A percentile compares a stretch with the other conserved stretches of the same genome.
Conservation (phyloP, 139 green algal species). For the Chlorella vulgaris region DNA sequence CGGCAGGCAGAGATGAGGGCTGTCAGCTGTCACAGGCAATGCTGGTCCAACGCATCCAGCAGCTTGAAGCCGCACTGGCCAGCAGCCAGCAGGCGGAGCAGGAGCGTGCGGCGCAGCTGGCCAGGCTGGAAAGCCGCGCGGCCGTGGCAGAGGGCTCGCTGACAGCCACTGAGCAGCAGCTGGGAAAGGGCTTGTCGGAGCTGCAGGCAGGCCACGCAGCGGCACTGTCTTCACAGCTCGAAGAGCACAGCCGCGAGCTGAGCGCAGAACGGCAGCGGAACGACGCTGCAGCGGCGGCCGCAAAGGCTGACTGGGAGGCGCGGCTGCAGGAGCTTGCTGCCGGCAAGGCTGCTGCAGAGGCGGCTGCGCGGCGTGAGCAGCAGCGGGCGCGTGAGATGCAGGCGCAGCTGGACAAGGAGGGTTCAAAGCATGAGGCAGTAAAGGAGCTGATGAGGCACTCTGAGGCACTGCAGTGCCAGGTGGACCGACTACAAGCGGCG, state of each 20-base stretch:
- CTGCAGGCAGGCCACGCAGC: slow-evolving; percentile 2
- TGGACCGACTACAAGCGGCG: slow-evolving; percentile 18
- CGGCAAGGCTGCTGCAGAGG: neutral
- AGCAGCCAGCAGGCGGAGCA: slow-evolving; percentile 8
- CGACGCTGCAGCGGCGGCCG: neutral
- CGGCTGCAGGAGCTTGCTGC: neutral
- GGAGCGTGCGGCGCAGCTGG: slow-evolving; percentile 4
- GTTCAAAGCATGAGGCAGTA: slow-evolving; percentile 14
- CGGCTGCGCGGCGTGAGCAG: slow-evolving; percentile 18
- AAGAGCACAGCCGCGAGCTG: slow-evolving; percentile 12
- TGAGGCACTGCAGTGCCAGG: slow-evolving; percentile 10
- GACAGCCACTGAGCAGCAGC: slow-evolving; percentile 2
- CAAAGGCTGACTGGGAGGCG: neutral
- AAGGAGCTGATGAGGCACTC: slow-evolving; percentile 35
- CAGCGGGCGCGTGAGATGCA: neutral
- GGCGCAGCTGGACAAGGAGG: slow-evolving; percentile 19
- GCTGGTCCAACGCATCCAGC: slow-evolving; percentile 5
- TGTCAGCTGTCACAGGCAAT: slow-evolving; percentile 17
- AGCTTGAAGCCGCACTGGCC: slow-evolving; percentile 18
- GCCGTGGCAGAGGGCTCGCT: slow-evolving; percentile 21
- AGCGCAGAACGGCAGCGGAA: neutral
- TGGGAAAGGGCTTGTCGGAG: neutral
- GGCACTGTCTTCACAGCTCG: neutral
- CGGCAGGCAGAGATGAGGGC: neutral
- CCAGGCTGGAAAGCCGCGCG: slow-evolving; percentile 16